These are phyloP conservation scores for Xylariomycetidae sp. DNA, from an alignment of 2,329 filamentous ascomycete genomes.

Conservation along the genomic window DNA sequence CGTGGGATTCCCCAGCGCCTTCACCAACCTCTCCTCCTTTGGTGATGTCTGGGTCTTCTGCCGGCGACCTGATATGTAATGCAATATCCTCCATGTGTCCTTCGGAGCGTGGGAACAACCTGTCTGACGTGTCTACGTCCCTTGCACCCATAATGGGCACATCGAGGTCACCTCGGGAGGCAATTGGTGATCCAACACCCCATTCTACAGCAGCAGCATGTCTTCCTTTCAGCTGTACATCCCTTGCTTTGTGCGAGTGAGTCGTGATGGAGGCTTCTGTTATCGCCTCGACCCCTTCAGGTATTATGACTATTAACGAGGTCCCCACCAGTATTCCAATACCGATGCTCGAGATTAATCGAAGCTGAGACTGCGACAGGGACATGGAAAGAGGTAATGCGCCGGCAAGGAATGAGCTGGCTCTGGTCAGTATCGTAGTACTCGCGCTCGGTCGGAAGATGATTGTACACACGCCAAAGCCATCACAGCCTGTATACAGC, in stretches of 20 bases:
- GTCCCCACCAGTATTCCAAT: slow-evolving; percentile 94
- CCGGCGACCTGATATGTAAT: slow-evolving; percentile 14
- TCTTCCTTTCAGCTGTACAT: slow-evolving; percentile 10
- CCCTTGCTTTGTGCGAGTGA: slow-evolving; percentile 18
- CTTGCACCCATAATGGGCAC: too few relatives aligned
- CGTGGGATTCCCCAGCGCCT: slow-evolving; percentile 10
- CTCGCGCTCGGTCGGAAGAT: too few relatives aligned
- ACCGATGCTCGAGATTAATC: slow-evolving; percentile 85
- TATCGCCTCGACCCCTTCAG: slow-evolving; percentile 89
- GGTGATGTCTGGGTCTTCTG: slow-evolving; percentile 13
- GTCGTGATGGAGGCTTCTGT: slow-evolving; percentile 51
- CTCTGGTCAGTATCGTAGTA: too few relatives aligned
- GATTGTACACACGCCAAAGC: slow-evolving; percentile 28
- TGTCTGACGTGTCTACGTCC: slow-evolving; percentile 1
- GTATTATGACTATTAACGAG: slow-evolving; percentile 94
- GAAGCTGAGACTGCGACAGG: slow-evolving; percentile 79
- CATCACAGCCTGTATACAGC: slow-evolving; percentile 28
- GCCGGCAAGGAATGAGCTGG: slow-evolving; percentile 88
- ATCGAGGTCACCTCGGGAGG: slow-evolving; percentile 1
- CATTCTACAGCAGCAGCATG: slow-evolving; percentile 13
- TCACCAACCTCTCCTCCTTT: slow-evolving; percentile 9
- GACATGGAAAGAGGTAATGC: slow-evolving; percentile 85
- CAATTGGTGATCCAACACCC: slow-evolving; percentile 6
- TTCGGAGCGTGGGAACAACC: neutral
- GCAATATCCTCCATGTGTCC: slow-evolving; percentile 2